These are phyloP conservation scores for Allantophomopsis cytisporea DNA, from an alignment of 2,329 filamentous ascomycete species.

Conservation along the genomic window DNA sequence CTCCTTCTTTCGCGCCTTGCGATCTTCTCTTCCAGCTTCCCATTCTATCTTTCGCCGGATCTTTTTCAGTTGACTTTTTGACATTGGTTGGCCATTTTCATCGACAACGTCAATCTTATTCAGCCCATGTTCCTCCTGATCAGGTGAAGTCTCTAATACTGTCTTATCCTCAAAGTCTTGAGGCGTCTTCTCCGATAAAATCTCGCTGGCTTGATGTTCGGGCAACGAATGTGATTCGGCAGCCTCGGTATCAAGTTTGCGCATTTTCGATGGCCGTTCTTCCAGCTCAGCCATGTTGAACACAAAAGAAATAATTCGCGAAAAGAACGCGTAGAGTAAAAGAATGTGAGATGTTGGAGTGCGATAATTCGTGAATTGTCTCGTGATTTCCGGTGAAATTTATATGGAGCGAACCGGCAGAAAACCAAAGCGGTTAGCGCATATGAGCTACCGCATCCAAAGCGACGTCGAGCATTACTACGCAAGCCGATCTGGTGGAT, in stretches of 20 bases:
- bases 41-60: constrained; percentile 57
- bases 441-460: not conserved
- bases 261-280: constrained; percentile 16
- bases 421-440: not conserved
- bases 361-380: not conserved
- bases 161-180: too few relatives aligned
- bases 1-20: constrained; percentile 36
- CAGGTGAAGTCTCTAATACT: too few relatives aligned
- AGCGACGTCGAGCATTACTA: not conserved
- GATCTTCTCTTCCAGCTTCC: constrained; percentile 56
- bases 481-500: too few relatives aligned
- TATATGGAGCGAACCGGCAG: too few relatives aligned
- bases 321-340: not conserved
- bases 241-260: constrained; percentile 8
- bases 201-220: too few relatives aligned
- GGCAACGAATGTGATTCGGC: not conserved
- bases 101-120: not conserved
- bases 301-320: not conserved
- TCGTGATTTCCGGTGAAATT: too few relatives aligned
- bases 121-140: too few relatives aligned
- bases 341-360: not conserved
- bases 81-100: constrained; percentile 30
- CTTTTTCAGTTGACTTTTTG: constrained; percentile 81
- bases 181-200: too few relatives aligned
- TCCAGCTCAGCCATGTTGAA: constrained; percentile 14